Evolutionary conservation across 106 monocot genomes (phyloP).

Genomic region (Allium cepa): DNA sequence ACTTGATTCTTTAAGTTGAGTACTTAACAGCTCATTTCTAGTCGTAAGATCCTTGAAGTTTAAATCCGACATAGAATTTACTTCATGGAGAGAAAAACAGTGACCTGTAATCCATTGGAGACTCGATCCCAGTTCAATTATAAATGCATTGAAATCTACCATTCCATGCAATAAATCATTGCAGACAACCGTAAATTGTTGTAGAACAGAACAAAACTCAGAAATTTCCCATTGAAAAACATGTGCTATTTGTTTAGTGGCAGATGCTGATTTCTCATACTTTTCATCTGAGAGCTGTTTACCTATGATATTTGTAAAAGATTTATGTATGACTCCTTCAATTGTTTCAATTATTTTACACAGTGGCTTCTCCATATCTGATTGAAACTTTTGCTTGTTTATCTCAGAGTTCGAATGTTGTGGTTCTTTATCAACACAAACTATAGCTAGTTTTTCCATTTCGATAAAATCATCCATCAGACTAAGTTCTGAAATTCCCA

Average conservation of each 20-base stretch:
- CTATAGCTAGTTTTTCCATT: conserved; percentile 52
- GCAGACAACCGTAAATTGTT: conserved; percentile 36
- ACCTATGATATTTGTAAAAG: conserved; percentile 1
- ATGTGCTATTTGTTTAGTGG: conserved; percentile 20
- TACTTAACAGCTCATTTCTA: conserved; percentile 17
- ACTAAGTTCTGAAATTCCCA: conserved; percentile 37
- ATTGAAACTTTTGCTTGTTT: conserved; percentile 6
- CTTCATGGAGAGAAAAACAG: conserved; percentile 61
- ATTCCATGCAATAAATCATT: conserved; percentile 41
- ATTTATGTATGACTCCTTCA: conserved; percentile 40
- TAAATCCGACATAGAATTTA: conserved; percentile 33
- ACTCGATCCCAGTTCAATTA: conserved; percentile 26
- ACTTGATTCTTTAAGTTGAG: conserved; percentile 25
- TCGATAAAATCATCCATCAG: conserved; percentile 75
- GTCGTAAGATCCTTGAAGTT: conserved; percentile 9
- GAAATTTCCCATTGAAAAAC: conserved; percentile 47
- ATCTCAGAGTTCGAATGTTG: conserved; percentile 2
- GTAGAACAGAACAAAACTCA: conserved; percentile 37
- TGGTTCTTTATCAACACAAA: conserved; percentile 22
- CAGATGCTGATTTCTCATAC: conserved; percentile 9
- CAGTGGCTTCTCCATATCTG: conserved; percentile 25
- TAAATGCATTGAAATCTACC: conserved; percentile 32
- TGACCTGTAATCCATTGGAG: conserved; percentile 57
- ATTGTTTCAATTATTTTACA: conserved; percentile 36
- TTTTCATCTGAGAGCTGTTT: conserved; percentile 9